Percentiles rank a stretch among this genome's conserved stretches.
Evolutionary conservation across 164 flowering plant genomes (phyloP).

Genomic region (Macadamia tetraphylla): DNA sequence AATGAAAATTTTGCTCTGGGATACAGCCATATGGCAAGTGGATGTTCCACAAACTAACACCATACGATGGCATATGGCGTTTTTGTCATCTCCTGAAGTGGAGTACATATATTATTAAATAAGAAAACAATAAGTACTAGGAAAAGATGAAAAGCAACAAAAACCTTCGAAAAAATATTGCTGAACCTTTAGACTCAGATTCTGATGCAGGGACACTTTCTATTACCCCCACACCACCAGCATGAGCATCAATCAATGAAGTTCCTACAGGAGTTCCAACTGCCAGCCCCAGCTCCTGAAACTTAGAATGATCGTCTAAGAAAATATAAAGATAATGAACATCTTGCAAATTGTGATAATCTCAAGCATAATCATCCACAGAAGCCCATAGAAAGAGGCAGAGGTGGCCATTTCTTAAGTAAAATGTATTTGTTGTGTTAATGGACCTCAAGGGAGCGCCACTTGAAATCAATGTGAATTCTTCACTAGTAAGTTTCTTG

Average conservation of each 20-base stretch:
- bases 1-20: conserved; percentile 67
- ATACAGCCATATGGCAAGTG: conserved; percentile 94
- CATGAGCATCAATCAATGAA: conserved; percentile 96
- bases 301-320: conserved; percentile 10
- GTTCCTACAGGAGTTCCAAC: conserved; percentile 90
- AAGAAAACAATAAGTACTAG: neutral
- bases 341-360: neutral
- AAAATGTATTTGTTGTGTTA: conserved; percentile 18
- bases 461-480: conserved; percentile 40
- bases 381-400: conserved; percentile 15
- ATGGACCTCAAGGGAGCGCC: conserved; percentile 41
- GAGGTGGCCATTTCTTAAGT: conserved; percentile 7
- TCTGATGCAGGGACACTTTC: conserved; percentile 58
- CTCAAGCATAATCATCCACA: conserved; percentile 19
- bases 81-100: conserved; percentile 47
- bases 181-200: conserved; percentile 45
- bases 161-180: neutral
- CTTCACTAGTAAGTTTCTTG: conserved; percentile 48
- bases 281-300: conserved; percentile 78
- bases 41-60: conserved; percentile 96
- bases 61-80: conserved; percentile 67
- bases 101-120: conserved; percentile 3
- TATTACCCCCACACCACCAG: conserved; percentile 97
- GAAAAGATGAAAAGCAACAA: neutral
- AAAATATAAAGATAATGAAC: conserved; percentile 8